Evolutionary conservation across 129 eudicot genomes (phyloP), one percentile per base, ranked within the genome.

Genomic region (Tagetes erecta): DNA sequence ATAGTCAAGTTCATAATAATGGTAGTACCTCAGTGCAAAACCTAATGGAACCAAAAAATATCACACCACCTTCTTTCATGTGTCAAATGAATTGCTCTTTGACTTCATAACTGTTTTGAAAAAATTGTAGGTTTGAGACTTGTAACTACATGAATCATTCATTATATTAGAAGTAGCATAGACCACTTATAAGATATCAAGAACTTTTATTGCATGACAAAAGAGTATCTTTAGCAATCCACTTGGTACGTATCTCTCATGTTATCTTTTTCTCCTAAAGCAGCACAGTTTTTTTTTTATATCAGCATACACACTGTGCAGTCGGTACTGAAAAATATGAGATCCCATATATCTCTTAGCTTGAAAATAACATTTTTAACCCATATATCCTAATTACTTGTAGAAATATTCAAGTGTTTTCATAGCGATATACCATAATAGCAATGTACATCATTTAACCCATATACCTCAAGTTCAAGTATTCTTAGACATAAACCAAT

Each of bases 1-100:
- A 78, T 51, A 70, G 64, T 59, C 81, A 77, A 69, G 70, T 59
- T 69, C 64, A 70, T 64, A 31, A 78, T 70, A 70, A 70, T 78
- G 37, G 76, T 60, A 78, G 64, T 38, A 31, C 6, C 73, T 13
- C 46, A 13, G 8, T 71, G 72, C 77, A 62, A 50, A 78, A 49
- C 14, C 68, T 62, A 51, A 46, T 30, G 76, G 64, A 70, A 38
- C 64, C 39, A 77, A 68, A 35, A 51, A n/a, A 35, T 12, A 31
- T 67, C 36, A 45, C 68, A 68, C 50, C 49, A n/a, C 64, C 38
- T 47, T 56, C 2, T 57, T 46, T 58, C 69, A 56, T 44, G n/a
- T 45, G 68, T 68, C 51, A 44, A 77, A 57, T 67, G 47, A 52
- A 69, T 68, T 76, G 40, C 47, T n/a, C 41, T 35, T 50, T 56